Evolutionary conservation across 495 filamentous ascomycete species (phyloP).

Genomic region (Hypoxylon subgilvum): DNA sequence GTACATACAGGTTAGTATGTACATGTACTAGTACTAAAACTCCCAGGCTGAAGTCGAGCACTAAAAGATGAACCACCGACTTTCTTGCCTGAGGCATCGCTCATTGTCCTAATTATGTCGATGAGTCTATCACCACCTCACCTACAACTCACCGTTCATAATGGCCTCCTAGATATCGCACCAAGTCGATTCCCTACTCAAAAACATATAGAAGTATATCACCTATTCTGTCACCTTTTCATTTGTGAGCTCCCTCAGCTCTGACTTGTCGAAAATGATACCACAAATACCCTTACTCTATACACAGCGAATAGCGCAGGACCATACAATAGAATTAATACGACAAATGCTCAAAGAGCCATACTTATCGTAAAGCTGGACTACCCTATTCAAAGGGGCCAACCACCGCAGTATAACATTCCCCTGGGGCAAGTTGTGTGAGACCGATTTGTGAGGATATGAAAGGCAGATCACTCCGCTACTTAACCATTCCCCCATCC

Average conservation of each 20-base stretch:
- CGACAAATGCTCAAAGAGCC: slow-evolving; percentile 14
- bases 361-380: slow-evolving; percentile 19
- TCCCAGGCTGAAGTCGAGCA: too few species aligned
- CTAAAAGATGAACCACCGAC: too few species aligned
- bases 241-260: slow-evolving; percentile 30
- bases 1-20: too few species aligned
- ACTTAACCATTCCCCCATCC: background rate
- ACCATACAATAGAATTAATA: slow-evolving; percentile 37
- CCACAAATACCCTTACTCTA: slow-evolving; percentile 55
- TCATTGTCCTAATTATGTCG: slow-evolving; percentile 14
- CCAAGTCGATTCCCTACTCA: slow-evolving; percentile 7
- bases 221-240: background rate
- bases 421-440: background rate
- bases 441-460: background rate
- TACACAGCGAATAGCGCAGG: slow-evolving; percentile 39
- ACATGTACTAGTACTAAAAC: too few species aligned
- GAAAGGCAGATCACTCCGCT: background rate
- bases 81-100: slow-evolving; percentile 10
- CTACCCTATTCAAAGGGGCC: background rate
- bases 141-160: slow-evolving; percentile 4
- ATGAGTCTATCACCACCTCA: slow-evolving; percentile 26
- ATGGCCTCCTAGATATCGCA: slow-evolving; percentile 27
- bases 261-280: slow-evolving; percentile 62
- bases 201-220: slow-evolving; percentile 1
- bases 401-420: too few species aligned